phyloP scores from a whole-genome alignment of 2,329 filamentous ascomycete genomes.

The Fusarium napiforme region DNA sequence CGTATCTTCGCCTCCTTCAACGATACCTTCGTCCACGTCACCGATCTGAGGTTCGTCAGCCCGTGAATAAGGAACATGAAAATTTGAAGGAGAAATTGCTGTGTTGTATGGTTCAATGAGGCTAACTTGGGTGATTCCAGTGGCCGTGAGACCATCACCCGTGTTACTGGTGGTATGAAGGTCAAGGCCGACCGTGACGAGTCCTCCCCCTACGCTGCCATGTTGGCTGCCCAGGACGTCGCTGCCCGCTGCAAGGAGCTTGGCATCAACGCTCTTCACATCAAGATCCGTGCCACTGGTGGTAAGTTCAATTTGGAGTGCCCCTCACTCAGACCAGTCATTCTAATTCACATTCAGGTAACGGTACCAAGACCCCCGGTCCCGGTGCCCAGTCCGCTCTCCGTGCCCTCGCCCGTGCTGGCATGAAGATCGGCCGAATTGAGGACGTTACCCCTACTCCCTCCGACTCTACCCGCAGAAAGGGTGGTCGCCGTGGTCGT shows the following conservation, averaged over 20 bases:
- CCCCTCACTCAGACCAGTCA: not conserved
- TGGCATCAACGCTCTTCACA: conserved; percentile 91
- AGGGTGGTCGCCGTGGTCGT: conserved; percentile 99
- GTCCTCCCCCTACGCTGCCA: conserved; percentile 99
- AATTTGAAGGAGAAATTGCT: conserved; percentile 8
- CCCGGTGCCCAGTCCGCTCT: conserved; percentile 99
- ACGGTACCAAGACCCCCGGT: conserved; percentile 99
- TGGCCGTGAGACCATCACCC: conserved; percentile 99
- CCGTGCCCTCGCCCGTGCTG: conserved; percentile 96
- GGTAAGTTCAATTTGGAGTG: conserved; percentile 65
- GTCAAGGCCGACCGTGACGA: conserved; percentile 99
- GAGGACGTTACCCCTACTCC: conserved; percentile 99
- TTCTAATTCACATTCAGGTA: conserved; percentile 65
- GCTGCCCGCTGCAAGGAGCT: conserved; percentile 83
- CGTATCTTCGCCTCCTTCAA: conserved; percentile 96
- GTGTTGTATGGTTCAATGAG: conserved; percentile 35
- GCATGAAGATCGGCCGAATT: conserved; percentile 99
- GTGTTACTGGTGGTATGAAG: conserved; percentile 99
- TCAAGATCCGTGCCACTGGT: conserved; percentile 99
- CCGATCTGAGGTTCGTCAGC: conserved; percentile 87
- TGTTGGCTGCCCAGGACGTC: conserved; percentile 99
- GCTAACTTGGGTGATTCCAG: conserved; percentile 71
- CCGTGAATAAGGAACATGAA: conserved; percentile 35
- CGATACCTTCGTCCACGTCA: conserved; percentile 97
- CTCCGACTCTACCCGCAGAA: conserved; percentile 98